Percentiles rank a stretch among this genome's conserved stretches.
phyloP scores from a whole-genome alignment of 345 rosid genomes.

The Lagerstroemia speciosa region DNA sequence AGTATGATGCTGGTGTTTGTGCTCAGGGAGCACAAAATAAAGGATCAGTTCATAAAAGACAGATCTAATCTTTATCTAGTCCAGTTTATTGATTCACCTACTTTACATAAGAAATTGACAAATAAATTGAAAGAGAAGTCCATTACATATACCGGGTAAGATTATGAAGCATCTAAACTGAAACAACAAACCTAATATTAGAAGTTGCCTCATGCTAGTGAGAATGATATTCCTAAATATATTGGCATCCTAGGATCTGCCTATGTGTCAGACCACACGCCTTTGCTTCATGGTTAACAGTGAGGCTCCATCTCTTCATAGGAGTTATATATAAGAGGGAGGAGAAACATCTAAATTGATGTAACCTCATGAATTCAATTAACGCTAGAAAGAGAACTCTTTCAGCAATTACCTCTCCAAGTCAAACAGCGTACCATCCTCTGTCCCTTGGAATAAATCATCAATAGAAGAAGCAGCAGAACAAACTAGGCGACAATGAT shows the following conservation, averaged over 20 bases:
- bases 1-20: neutral
- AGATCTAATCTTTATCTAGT: neutral
- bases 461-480: conserved; percentile 68
- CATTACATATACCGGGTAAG: neutral
- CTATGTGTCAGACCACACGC: neutral
- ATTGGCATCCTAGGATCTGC: neutral
- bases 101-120: neutral
- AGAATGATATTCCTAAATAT: neutral
- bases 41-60: neutral
- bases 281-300: neutral
- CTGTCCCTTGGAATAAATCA: conserved; percentile 90
- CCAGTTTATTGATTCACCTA: neutral
- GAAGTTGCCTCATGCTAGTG: neutral
- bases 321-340: neutral
- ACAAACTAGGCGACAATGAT: conserved; percentile 73
- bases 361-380: neutral
- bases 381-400: neutral
- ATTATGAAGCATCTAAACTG: neutral
- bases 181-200: neutral
- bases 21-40: neutral
- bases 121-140: neutral
- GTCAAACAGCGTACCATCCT: conserved; percentile 83
- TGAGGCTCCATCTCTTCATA: neutral
- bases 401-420: conserved; percentile 52
- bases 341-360: neutral